Base-by-base conservation (phyloP, 257 asterid species). In the Salvia miltiorrhiza region DNA sequence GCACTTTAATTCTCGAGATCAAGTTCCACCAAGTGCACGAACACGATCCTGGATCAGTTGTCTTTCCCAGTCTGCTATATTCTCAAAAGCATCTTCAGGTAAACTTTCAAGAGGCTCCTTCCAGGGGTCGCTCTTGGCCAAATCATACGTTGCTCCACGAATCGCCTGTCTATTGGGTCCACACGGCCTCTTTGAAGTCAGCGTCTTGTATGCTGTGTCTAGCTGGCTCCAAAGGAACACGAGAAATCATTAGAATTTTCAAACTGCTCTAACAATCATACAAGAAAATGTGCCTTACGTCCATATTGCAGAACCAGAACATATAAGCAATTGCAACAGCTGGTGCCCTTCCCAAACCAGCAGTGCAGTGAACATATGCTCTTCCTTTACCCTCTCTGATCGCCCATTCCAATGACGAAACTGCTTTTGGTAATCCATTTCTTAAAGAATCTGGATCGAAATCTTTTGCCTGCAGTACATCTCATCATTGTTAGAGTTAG, bases 341-440 rank as follows among this genome's bases (percentile, higher is more conserved):
- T 3, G 98, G 97, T 23, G 96, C 97, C 83, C 98, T 80, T 53
- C 97, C 97, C 81, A 93, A 71, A 73, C 98, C 98, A 70, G 98
- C 98, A 5, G 98, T 86, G 78, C 97, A 93, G 77, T 93, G 98
- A 17, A 93, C 90, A 54, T 93, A 93, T 0, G 76, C 88, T 81
- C 84, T 84, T 76, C 97, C 96, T 13, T 81, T 87, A n/a, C 90
- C 94, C 78, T 92, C 95, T 24, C 84, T 81, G 66, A 90, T 74
- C 5, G 96, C 96, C 86, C 93, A 69, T 44, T 88, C 96, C 76
- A 93, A 57, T 7, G 77, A 84, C 13, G 96, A 88, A 75, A 88
- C 97, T 0, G 96, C 97, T 74, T 76, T 73, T 0, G 98, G 98
- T 54, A 93, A 80, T 71, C 80, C 84, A 43, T 43, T 78, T 78